Base-by-base conservation (phyloP, 495 filamentous ascomycete species). In the Penicillium canescens region DNA sequence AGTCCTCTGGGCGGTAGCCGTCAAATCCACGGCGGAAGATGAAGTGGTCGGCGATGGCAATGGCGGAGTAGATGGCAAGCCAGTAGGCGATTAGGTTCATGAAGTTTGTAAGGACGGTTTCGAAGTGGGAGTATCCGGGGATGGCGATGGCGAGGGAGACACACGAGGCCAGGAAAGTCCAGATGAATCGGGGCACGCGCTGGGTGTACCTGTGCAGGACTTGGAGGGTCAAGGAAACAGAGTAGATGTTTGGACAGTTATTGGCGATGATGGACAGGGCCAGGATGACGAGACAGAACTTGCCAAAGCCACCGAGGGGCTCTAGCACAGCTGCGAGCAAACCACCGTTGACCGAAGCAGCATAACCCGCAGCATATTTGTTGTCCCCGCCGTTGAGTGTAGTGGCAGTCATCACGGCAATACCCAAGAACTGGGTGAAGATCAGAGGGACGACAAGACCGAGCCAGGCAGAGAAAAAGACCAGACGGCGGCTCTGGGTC, bases 221-320 rank as follows among this genome's bases (percentile, higher is more conserved):
- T 67, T 93, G 89, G 43, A 93, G 77, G 28, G 86, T 86, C 21
- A 95, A 78, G 3, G 82, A 82, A 39, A 94, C 84, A 35, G 88
- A 90, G 77, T 96, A 96, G 60, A 91, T 87, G 74, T 88, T 91
- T n/a, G 93, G 90, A 72, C 86, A 91, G 74, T 92, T 92, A 75
- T 88, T 93, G 51, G 88, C 87, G 57, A 92, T 82, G 64, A 91
- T 92, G 57, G 83, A 86, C 24, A 93, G 79, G 0, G 89, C 86
- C 5, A 95, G 82, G 40, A 95, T 75, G 46, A 92, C 84, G 16
- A 95, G 65, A 69, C 90, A 94, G 77, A 94, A 91, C 63, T 90
- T 80, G 54, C 90, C 90, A 62, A 93, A 92, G 39, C 77, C 74
- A 21, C 90, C 90, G 0, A 92, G 76, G 1, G 78, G 78, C 3